phyloP scores from a whole-genome alignment of 169 alveolate species.

The Eimeria zaria region DNA sequence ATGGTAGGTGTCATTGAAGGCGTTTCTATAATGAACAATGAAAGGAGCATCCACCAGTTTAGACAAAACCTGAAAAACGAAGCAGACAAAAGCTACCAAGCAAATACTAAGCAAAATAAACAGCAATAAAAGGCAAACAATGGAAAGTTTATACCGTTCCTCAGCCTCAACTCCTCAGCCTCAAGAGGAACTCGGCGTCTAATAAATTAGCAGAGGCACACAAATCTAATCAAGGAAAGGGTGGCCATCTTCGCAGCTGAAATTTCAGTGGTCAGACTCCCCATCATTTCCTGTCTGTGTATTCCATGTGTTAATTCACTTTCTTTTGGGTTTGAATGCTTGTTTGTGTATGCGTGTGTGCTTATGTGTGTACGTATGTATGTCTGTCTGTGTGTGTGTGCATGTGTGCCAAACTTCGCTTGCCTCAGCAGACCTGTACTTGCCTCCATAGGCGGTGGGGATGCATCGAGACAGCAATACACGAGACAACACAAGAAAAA shows the following conservation, averaged over 20 bases:
- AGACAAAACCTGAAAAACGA: conserved; percentile 42
- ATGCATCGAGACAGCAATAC: background rate
- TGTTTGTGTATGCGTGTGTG: background rate
- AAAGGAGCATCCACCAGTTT: conserved; percentile 81
- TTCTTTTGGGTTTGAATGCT: background rate
- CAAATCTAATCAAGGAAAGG: no score
- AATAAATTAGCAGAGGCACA: background rate
- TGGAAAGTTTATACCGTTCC: background rate
- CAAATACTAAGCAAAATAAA: background rate
- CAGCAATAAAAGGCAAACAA: background rate
- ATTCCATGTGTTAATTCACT: background rate
- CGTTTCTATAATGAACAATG: conserved; percentile 77
- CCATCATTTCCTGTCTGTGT: background rate
- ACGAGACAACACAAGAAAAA: background rate
- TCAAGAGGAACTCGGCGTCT: background rate
- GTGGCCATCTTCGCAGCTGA: background rate
- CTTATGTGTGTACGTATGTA: background rate
- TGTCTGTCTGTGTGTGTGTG: background rate
- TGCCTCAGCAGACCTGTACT: background rate
- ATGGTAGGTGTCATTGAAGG: conserved; percentile 71
- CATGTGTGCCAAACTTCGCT: background rate
- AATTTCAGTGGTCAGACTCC: background rate
- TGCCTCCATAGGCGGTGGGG: background rate
- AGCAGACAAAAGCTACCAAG: background rate
- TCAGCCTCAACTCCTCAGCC: background rate